Base-by-base conservation (phyloP, 2,329 filamentous ascomycete species). In the Scedosporium boydii region DNA sequence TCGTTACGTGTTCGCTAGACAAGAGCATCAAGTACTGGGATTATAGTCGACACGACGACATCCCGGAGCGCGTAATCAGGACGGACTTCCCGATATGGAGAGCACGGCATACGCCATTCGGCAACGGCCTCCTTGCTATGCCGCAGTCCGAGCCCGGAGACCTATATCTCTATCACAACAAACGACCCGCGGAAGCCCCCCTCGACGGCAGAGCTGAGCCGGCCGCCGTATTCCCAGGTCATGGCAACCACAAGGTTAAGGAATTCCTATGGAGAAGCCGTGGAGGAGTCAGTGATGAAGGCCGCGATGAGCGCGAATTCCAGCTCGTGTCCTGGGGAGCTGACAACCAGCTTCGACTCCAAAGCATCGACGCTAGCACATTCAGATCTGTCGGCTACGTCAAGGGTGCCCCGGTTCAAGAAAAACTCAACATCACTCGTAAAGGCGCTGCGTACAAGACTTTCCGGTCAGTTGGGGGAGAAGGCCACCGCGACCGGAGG, bases 11-110 rank as follows among this genome's bases (percentile, higher is more conserved):
- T 73, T 96, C 93, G 1, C 78, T 97, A 58, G 93, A 97, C 71
- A 91, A 88, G 71, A 96, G 88, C 48, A 93, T 97, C 75, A 96
- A 96, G 71, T 89, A 96, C 66, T 97, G 93, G 93, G 89, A 96
- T 72, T 91, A 92, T 68, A 78, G 82, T 18, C 51, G 29, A 10
- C 80, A 85, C 4, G 79, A 80, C 3, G 82, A 90, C 65, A 77
- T 80, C 18, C 88, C 90, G 0, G 88, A 93, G 70, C 86, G 90
- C 64, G 83, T 92, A 55, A 93, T 97, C 62, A 80, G 82, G 58
- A 95, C 93, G 1, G 84, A 88, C 2, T 96, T 93, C 69, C 93
- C 93, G 0, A 88, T 96, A 23, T 96, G 92, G 91, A 84, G 93
- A 69, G 92, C 93, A 59, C 85, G 93, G 3, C 91, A 97, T 70